phyloP scores from a whole-genome alignment of 352 stramenopile species.

The Globisporangium orthogonon region DNA sequence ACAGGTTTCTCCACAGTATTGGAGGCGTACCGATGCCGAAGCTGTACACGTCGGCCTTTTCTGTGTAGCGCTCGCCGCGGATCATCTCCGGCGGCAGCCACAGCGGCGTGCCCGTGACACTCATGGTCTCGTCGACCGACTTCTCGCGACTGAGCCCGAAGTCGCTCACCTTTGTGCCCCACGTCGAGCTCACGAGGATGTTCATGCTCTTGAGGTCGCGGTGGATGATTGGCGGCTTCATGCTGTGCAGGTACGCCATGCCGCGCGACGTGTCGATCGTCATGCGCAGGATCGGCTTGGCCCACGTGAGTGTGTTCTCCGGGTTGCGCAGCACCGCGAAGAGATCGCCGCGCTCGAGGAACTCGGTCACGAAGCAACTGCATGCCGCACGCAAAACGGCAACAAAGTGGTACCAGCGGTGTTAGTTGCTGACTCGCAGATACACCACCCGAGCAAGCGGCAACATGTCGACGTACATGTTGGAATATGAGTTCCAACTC shows the following conservation, averaged over 20 bases:
- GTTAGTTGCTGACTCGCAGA: not conserved
- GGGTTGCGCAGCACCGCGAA: conserved; percentile 77
- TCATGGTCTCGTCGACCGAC: conserved; percentile 94
- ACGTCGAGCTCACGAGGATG: conserved; percentile 85
- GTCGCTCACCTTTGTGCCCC: conserved; percentile 94
- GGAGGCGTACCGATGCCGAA: conserved; percentile 68
- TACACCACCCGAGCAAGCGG: not conserved
- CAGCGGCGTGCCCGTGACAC: conserved; percentile 74
- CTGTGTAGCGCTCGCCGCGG: conserved; percentile 80
- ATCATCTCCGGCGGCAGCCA: conserved; percentile 89
- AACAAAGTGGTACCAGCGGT: no score
- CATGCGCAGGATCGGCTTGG: conserved; percentile 83
- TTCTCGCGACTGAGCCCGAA: conserved; percentile 97
- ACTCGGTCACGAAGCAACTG: conserved; percentile 87
- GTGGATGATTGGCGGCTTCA: conserved; percentile 98
- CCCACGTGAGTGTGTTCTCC: conserved; percentile 78
- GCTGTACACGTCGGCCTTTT: conserved; percentile 87
- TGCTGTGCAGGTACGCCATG: conserved; percentile 97
- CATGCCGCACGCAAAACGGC: conserved; percentile 15
- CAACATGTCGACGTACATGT: conserved; percentile 60
- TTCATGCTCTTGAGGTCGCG: conserved; percentile 96
- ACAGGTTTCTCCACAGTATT: no score
- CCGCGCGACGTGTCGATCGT: conserved; percentile 90
- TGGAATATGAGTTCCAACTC: conserved; percentile 90
- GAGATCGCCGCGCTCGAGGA: conserved; percentile 78